Conservation (phyloP, 495 filamentous ascomycete species). For the Massariosphaeria phaeospora region DNA sequence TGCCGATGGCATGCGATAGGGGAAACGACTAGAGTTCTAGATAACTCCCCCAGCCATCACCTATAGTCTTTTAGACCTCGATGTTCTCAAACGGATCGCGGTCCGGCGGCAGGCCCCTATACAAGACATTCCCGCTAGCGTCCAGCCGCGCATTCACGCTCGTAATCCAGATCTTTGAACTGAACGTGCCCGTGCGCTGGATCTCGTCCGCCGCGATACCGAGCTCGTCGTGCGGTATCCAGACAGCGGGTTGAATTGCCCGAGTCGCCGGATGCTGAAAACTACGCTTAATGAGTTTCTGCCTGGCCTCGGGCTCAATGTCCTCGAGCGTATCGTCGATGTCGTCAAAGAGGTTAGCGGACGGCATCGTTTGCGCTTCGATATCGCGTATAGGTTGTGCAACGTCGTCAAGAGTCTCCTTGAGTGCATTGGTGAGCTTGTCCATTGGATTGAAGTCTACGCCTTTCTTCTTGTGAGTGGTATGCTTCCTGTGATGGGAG, state of each 20-base stretch:
- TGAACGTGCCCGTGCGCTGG: slow-evolving; percentile 66
- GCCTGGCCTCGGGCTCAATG: slow-evolving; percentile 83
- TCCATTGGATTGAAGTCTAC: slow-evolving; percentile 18
- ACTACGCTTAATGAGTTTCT: slow-evolving; percentile 77
- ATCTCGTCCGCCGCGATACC: slow-evolving; percentile 93
- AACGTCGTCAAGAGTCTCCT: slow-evolving; percentile 16
- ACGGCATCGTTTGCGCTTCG: slow-evolving; percentile 66
- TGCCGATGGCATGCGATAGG: not conserved
- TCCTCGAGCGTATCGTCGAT: slow-evolving; percentile 92
- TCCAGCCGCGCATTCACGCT: slow-evolving; percentile 88
- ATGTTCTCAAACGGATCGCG: slow-evolving; percentile 43
- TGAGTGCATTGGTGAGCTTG: slow-evolving; percentile 15
- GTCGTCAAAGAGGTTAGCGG: slow-evolving; percentile 76
- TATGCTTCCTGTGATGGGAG: slow-evolving; percentile 1
- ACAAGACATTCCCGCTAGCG: slow-evolving; percentile 77
- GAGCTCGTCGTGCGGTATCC: slow-evolving; percentile 89
- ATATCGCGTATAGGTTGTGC: slow-evolving; percentile 44
- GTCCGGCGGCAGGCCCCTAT: slow-evolving; percentile 83
- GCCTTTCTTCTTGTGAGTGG: slow-evolving; percentile 27
- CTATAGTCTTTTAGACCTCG: slow-evolving; percentile 18
- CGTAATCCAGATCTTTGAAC: slow-evolving; percentile 83
- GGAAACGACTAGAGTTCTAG: not conserved
- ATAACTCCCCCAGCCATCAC: not conserved
- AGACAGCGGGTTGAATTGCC: slow-evolving; percentile 79
- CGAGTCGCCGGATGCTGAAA: slow-evolving; percentile 89